Evolutionary conservation across 345 rosid species (phyloP).

Genomic region (Sonneratia caseolaris): DNA sequence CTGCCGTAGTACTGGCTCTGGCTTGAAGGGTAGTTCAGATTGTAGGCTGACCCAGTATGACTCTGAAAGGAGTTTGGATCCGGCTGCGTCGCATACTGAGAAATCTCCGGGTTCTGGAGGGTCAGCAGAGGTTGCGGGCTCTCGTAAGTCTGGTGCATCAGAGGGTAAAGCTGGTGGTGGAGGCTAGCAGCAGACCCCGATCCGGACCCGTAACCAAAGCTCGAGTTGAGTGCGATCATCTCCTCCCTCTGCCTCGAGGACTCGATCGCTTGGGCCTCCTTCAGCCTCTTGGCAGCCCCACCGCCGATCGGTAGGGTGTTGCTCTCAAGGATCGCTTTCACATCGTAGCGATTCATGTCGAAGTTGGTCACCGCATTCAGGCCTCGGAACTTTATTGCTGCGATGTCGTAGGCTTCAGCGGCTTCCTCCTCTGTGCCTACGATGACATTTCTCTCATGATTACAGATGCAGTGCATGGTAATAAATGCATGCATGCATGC

Average conservation of each 20-base stretch:
- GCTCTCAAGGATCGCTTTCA: conserved; percentile 93
- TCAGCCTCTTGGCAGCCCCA: conserved; percentile 87
- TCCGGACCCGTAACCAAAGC: conserved; percentile 43
- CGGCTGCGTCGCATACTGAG: conserved; percentile 41
- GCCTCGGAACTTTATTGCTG: conserved; percentile 93
- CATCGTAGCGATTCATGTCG: conserved; percentile 93
- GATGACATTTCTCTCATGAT: background rate
- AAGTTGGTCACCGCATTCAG: conserved; percentile 90
- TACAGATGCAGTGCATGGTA: background rate
- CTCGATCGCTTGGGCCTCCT: conserved; percentile 97
- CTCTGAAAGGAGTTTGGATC: conserved; percentile 50
- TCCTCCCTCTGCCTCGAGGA: conserved; percentile 74
- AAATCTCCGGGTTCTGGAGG: conserved; percentile 61
- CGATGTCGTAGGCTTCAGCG: conserved; percentile 98
- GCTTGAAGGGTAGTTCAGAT: conserved; percentile 30
- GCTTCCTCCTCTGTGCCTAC: conserved; percentile 98
- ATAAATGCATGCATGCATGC: conserved; percentile 5
- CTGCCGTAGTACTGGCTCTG: conserved; percentile 58
- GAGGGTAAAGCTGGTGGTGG: conserved; percentile 50
- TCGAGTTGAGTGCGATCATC: conserved; percentile 72
- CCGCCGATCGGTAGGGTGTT: conserved; percentile 91
- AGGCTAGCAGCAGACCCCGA: conserved; percentile 5
- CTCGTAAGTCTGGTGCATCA: conserved; percentile 52
- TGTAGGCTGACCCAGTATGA: conserved; percentile 20
- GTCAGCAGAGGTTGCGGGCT: conserved; percentile 51